Evolutionary conservation across 169 alveolate species (phyloP), one percentile per base, ranked within the genome.

Genomic region (Eimeria brunetti): DNA sequence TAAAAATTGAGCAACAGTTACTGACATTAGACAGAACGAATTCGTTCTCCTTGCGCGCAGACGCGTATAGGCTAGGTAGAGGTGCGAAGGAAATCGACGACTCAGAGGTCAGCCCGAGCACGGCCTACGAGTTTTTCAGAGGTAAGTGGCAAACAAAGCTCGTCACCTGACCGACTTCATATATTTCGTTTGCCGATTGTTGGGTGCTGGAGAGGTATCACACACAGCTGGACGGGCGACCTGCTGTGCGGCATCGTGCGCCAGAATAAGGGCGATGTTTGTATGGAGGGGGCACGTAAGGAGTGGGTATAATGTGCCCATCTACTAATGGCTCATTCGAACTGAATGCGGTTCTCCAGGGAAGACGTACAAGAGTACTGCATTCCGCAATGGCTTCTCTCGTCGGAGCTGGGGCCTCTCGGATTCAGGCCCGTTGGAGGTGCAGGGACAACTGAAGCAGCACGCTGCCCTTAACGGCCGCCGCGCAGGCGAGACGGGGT

Each of bases 51-150:
- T 33, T 84, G 69, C 20, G 12, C 20, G 38, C 93, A 86, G 93
- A 86, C 53, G 51, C 67, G 18, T 64, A 62, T 46, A 67, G 93
- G 49, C 67, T 60, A 38, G 11, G 64, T 4, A 49, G 93, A 46
- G 83, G 83, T 41, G 81, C 67, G 44, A 86, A 86, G 51, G 93
- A 86, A 18, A 38, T 86, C 46, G 93, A 86, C 83, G 93, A 86
- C 69, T 41, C 93, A 18, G 93, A 86, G 64, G 67, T 86, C 38
- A 60, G 78, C 64, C 93, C 93, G 75, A 62, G 83, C 20, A 64
- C 93, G 27, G 93, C 93, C 62, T 86, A 86, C 69, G 93, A 86
- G 75, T 86, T 86, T 12, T 86, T 86, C 51, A 60, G 93, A 64
- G 93, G 93, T 86, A 78, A 46, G 27, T 30, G 30, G 64, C 33